Evolutionary conservation across 179 eudicot species (phyloP), one percentile per base, ranked within the genome.

Genomic region (Amaranthus tricolor): DNA sequence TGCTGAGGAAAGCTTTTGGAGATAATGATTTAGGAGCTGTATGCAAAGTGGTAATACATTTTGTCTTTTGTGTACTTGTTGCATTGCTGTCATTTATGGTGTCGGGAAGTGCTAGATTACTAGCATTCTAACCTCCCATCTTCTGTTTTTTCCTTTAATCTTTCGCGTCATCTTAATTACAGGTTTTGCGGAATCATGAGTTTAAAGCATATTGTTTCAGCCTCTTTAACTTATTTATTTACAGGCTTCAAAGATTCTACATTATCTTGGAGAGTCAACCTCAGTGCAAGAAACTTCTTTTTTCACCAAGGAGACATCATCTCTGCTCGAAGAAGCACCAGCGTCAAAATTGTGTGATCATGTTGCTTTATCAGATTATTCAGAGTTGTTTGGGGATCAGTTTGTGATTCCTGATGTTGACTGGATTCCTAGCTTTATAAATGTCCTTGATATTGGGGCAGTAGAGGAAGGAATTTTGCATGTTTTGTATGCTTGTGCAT

Each of bases 391-490:
- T 79, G 97, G 97, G 44, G 93, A 88, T 49, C 93, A 89, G 58
- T 90, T 90, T 75, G 61, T 44, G 64, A 79, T 87, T 71, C 87
- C 88, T 51, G 79, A 70, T 66, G 86, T 83, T 90, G 81, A 78
- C 63, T 84, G 84, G 89, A 91, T 90, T 74, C 66, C 84, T 49
- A 83, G 82, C 68, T 90, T 78, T 82, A 75, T 82, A 20, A 86
- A 81, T 83, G 70, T 90, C 76, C 85, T 92, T 69, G 97, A 92
- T 85, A 67, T 85, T 79, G 87, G 80, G 55, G 85, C 86, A 43
- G 85, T 89, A 9, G 97, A 92, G 80, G 97, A 91, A 82, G 97
- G 90, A 59, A 76, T 89, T 78, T 72, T 92, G 58, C 97, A 92
- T 82, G 88, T 92, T 82, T 84, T 92, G 50, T 92, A 84, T 82